Percentiles rank a stretch among this genome's conserved stretches.
Evolutionary conservation across 129 eudicot genomes (phyloP).

Genomic region (carrot (Daucus carota)): DNA sequence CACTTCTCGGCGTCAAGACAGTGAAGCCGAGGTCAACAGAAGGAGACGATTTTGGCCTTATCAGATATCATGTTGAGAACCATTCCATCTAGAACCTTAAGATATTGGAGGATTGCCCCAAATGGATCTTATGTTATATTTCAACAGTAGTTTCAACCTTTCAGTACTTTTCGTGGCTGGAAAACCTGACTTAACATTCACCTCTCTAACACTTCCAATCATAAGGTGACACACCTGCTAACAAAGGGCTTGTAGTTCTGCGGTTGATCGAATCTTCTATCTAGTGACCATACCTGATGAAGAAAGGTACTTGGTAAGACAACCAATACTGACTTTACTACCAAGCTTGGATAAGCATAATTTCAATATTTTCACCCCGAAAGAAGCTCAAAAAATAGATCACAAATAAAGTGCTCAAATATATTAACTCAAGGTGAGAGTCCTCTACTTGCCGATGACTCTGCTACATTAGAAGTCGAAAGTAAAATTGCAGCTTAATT

Average conservation of each 20-base stretch:
- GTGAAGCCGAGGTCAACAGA: no score
- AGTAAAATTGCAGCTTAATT: neutral
- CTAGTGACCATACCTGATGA: slow-evolving; percentile 71
- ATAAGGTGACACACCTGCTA: slow-evolving; percentile 48
- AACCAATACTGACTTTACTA: neutral
- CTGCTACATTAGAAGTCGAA: no score
- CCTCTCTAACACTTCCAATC: slow-evolving; percentile 72
- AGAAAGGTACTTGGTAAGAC: neutral
- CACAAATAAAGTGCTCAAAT: neutral
- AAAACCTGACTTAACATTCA: slow-evolving; percentile 70
- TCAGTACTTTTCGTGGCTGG: slow-evolving; percentile 83
- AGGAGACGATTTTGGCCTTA: no score
- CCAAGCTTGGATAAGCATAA: neutral
- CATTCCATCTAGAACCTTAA: no score
- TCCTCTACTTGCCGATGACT: neutral
- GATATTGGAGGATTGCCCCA: no score
- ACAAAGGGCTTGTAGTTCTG: slow-evolving; percentile 78
- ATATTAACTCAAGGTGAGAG: no score
- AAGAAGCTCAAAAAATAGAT: neutral
- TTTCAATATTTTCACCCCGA: neutral
- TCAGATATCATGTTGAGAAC: no score
- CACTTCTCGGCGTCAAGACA: no score
- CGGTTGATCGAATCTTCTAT: slow-evolving; percentile 77
- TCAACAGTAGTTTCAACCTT: slow-evolving; percentile 52
- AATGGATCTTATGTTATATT: no score